Evolutionary conservation across 2,329 filamentous ascomycete genomes (phyloP).

Genomic region (Ceratocystis ficicola): DNA sequence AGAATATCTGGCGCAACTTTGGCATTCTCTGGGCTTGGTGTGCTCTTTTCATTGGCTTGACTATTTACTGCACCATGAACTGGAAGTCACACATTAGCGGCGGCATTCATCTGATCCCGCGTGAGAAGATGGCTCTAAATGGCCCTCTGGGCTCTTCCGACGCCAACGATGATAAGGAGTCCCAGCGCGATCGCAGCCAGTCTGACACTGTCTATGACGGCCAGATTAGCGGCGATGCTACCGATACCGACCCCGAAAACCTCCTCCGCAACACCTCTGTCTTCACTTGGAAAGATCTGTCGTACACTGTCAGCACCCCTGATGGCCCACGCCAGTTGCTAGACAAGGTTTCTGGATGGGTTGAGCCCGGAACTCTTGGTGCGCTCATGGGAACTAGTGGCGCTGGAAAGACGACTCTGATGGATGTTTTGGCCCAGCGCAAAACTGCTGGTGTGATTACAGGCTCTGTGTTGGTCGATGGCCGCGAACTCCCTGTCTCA

Average conservation of each 20-base stretch:
- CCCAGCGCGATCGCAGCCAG: constrained; percentile 25
- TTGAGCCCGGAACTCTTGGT: constrained; percentile 65
- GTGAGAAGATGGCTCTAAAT: constrained; percentile 40
- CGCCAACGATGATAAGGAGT: constrained; percentile 38
- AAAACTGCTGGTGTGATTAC: constrained; percentile 65
- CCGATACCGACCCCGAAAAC: constrained; percentile 23
- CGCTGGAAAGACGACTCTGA: constrained; percentile 73
- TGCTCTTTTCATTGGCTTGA: constrained; percentile 46
- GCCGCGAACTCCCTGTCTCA: constrained; percentile 54
- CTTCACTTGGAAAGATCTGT: constrained; percentile 64
- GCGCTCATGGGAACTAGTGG: constrained; percentile 73
- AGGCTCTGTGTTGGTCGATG: constrained; percentile 67
- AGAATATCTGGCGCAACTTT: constrained; percentile 48
- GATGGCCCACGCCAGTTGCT: constrained; percentile 54
- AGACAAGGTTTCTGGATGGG: constrained; percentile 71
- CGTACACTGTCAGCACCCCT: constrained; percentile 51
- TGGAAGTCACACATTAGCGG: constrained; percentile 46
- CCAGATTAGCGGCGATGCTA: constrained; percentile 9
- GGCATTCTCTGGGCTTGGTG: constrained; percentile 53
- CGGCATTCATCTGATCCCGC: constrained; percentile 47
- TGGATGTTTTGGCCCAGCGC: constrained; percentile 70
- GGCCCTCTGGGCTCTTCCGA: constrained; percentile 25
- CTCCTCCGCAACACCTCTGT: constrained; percentile 52
- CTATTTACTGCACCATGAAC: constrained; percentile 43
- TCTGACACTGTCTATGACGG: constrained; percentile 4